Evolutionary conservation across 2,329 filamentous ascomycete genomes (phyloP), one percentile per base, ranked within the genome.

Genomic region (Talaromyces marneffei): DNA sequence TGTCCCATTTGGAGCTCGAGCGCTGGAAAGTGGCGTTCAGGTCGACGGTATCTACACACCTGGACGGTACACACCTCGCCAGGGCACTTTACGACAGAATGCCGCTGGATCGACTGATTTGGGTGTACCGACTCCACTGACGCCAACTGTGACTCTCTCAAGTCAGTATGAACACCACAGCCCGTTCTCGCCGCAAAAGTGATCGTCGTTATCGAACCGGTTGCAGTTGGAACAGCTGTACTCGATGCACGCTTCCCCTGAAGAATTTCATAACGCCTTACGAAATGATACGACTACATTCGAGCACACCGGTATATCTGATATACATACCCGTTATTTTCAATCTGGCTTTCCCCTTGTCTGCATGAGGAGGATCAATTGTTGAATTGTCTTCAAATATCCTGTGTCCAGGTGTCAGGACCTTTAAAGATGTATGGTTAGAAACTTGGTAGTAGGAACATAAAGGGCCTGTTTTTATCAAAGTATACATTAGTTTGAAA

Each of bases 11-110:
- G 92, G 93, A 20, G 85, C 94, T 58, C 86, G 89, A 67, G 92
- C 92, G 6, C 85, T 97, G 52, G 88, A 96, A 72, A 89, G 85
- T 66, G 92, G 92, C 5, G 80, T 95, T 46, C 85, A 93, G 71
- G 85, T 96, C 7, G 90, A 96, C 65, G 92, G 91, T 3, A 92
- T 97, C 56, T 91, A 89, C 87, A 85, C 89, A 55, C 87, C 85
- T 25, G 78, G 79, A 57, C 79, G 79, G 27, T 75, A 70, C 57
- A 74, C 72, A 59, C 74, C 72, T 12, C 59, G 61, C 4, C 68
- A 66, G 9, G 35, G 52, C 18, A 25, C n/a, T 27, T 72, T 66
- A n/a, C 54, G 12, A 56, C 67, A 68, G 9, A 44, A 60, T 29
- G 62, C 65, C 10, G 59, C 65, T 1, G 67, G 60, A 18, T 71